Evolutionary conservation across 805 yeast species (phyloP), one percentile per base, ranked within the genome.

Genomic region (Myxozyma neotropica): DNA sequence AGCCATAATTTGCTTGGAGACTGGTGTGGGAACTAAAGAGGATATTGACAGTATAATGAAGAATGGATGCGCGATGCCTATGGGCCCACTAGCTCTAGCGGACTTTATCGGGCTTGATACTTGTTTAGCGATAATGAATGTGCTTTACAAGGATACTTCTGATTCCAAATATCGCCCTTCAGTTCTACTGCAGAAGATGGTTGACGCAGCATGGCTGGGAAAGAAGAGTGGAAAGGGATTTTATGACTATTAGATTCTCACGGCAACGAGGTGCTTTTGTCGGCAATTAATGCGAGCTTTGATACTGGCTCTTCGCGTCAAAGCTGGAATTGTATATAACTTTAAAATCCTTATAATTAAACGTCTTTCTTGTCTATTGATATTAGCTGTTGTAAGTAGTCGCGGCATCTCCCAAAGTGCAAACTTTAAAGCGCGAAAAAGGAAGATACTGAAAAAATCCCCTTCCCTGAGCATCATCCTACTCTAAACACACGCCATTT

Each of bases 31-130:
- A 46, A 39, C 63, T 33, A 69, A 71, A 57, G 78, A 77, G 59
- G 78, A 75, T 58, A 75, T 77, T 54, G 80, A 77, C 68, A 74
- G 66, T 61, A 77, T 77, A 65, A 76, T 77, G 79, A 73, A 71
- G 68, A 75, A 75, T 59, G 80, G 80, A 26, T 77, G 80, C 60
- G 80, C 79, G 26, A 74, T 77, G 78, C 80, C 80, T 24, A 75
- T 77, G 78, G 80, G 80, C 5, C 80, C 80, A 2, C 66, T 77
- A 31, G 74, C 72, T 15, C 69, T 77, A 27, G 80, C 80, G 17
- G 80, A 77, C 60, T 75, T 77, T 57, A 75, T 77, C 55, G 80
- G 80, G 21, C 71, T 77, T 19, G 80, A 77, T 63, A 77, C 80
- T 6, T 75, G 78, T 51, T 69, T 75, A 43, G 74, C 78, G 29